Evolutionary conservation across 768 basidiomycete genomes (phyloP).

Genomic region (Sporobolomyces pararoseus): DNA sequence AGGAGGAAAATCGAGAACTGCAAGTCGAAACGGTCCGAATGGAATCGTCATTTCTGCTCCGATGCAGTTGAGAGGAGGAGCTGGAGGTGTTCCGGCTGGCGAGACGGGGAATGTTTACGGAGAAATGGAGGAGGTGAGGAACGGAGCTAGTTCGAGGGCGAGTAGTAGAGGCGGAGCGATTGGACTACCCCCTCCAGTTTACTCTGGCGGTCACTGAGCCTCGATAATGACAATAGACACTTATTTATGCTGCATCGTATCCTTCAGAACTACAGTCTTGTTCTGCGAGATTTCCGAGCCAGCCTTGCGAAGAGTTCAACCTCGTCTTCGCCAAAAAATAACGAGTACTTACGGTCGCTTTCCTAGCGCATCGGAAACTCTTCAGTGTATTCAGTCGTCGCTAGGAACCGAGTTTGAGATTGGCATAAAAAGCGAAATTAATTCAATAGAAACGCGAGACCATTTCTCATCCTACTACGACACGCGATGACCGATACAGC

Average conservation of each 20-base stretch:
- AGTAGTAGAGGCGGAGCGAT: neutral
- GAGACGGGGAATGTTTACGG: neutral
- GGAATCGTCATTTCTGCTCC: conserved; percentile 34
- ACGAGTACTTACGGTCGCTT: too few relatives aligned
- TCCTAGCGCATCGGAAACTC: too few relatives aligned
- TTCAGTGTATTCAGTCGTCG: too few relatives aligned
- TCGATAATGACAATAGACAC: neutral
- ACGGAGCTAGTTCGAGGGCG: conserved; percentile 4
- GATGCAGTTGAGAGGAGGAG: conserved; percentile 1
- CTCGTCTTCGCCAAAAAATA: too few relatives aligned
- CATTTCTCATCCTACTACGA: neutral
- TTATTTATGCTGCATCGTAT: neutral
- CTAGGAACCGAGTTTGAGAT: too few relatives aligned
- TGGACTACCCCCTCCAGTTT: conserved; percentile 4
- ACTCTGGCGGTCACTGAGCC: conserved; percentile 3
- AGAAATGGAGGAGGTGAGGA: conserved; percentile 14
- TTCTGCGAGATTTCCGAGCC: neutral
- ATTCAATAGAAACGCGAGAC: neutral
- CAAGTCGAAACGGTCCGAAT: conserved; percentile 26
- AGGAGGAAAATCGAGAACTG: neutral
- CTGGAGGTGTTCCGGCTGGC: neutral
- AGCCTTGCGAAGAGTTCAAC: neutral
- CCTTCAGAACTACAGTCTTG: too few relatives aligned
- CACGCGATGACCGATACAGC: neutral
- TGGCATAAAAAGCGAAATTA: neutral